Percentiles rank a stretch among this genome's conserved stretches.
Conservation (phyloP, 2,329 filamentous ascomycete species). For the Podosphaera fusca region DNA sequence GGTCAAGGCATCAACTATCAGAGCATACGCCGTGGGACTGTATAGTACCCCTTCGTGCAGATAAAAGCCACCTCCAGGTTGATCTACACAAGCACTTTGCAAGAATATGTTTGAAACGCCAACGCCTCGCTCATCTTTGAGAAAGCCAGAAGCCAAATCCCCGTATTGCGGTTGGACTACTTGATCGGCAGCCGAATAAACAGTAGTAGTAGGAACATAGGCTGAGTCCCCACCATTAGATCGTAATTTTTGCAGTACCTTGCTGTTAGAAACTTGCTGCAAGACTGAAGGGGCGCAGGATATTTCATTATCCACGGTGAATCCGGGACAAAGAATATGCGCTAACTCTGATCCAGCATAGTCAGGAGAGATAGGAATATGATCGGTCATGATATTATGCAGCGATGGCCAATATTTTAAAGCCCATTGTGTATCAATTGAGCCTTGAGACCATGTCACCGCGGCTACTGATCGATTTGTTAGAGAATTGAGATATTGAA, state of each 20-base stretch:
- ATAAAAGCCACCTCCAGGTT: constrained; percentile 22
- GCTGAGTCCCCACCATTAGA: constrained; percentile 24
- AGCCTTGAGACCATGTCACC: constrained; percentile 32
- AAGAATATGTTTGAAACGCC: constrained; percentile 28
- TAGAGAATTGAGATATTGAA: constrained; percentile 28
- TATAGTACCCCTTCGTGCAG: constrained; percentile 27
- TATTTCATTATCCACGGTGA: constrained; percentile 2
- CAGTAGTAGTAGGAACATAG: constrained; percentile 30
- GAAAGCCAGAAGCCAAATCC: constrained; percentile 22
- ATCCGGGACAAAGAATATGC: constrained; percentile 10
- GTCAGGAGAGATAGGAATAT: constrained; percentile 28
- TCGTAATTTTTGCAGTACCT: constrained; percentile 22
- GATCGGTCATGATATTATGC: constrained; percentile 22
- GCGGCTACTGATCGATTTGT: constrained; percentile 19
- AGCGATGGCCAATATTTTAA: constrained; percentile 33
- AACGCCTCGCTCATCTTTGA: constrained; percentile 18
- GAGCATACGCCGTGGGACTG: constrained; percentile 22
- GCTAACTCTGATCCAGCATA: constrained; percentile 25
- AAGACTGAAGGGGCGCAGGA: constrained; percentile 20
- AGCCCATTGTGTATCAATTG: constrained; percentile 30
- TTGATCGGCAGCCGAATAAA: constrained; percentile 27
- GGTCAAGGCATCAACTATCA: constrained; percentile 25
- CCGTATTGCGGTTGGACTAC: constrained; percentile 28
- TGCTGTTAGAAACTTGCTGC: constrained; percentile 24
- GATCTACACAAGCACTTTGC: constrained; percentile 20